Base-by-base conservation (phyloP, 2,329 filamentous ascomycete species). In the Daldinia eschscholtzii region DNA sequence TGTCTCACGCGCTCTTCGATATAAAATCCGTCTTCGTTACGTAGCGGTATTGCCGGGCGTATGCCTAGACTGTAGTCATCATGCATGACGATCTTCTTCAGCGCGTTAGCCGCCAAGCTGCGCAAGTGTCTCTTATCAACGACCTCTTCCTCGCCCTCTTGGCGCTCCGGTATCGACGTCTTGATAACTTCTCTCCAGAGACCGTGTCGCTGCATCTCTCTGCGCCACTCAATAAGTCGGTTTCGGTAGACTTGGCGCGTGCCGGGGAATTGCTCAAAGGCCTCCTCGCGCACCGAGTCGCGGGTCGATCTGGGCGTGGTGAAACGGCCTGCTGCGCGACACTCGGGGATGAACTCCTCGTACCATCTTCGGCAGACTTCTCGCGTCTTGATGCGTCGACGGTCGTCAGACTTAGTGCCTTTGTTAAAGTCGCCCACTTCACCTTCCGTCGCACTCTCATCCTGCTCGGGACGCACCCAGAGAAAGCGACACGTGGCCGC, bases 341-440 rank as follows among this genome's bases (percentile, higher is more conserved):
- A 86, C 2, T 74, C 74, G 0, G 89, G 88, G n/a, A 91, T 78
- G 69, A 88, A 93, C 4, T 89, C 86, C 1, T 90, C 83, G 4
- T 90, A 77, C 85, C 91, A 94, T 5, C 77, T 76, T 1, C 81
- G 80, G 75, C 89, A 93, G 30, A 89, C 82, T 0, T 85, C 83
- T 0, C 92, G 85, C 44, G 83, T 81, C 0, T 71, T 76, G 79
- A 89, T 82, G 2, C 89, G 85, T 23, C 84, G 82, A 1, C 88
- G 83, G 70, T 92, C 89, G 62, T 87, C 88, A 23, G 82, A 72
- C 39, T 84, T 87, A 64, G 86, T 80, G 59, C 77, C 76, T n/a
- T 70, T 70, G 1, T 78, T 78, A 2, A 50, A 12, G 3, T 64
- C 59, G n/a, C 46, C 57, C 15, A 50, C 57, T 0, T 60, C 62